phyloP scores from a whole-genome alignment of 1,284 basidiomycete species.

The Papiliotrema flavescens region DNA sequence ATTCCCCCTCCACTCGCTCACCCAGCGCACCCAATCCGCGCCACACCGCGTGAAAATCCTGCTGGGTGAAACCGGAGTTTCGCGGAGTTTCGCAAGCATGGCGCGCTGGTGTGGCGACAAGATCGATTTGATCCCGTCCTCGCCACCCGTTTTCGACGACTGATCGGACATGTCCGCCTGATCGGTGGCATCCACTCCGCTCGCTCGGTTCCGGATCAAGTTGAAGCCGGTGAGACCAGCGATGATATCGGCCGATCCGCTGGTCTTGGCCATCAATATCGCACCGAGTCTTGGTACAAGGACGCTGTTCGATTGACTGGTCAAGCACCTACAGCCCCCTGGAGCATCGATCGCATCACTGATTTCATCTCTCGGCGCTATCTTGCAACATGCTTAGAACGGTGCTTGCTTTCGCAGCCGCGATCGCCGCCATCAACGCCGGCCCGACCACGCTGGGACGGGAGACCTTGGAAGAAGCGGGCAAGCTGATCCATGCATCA shows the following conservation, averaged over 20 bases:
- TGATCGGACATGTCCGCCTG: not conserved
- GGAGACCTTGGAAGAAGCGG: constrained; percentile 22
- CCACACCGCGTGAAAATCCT: not conserved
- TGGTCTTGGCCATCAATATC: not conserved
- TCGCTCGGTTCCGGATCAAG: no score
- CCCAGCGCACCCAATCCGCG: no score
- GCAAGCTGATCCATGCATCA: constrained; percentile 2
- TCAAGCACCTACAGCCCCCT: not conserved
- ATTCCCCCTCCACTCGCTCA: no score
- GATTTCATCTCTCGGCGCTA: no score
- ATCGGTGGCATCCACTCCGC: not conserved
- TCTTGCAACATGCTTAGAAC: no score
- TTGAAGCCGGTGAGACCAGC: not conserved
- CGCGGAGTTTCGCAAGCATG: constrained; percentile 11
- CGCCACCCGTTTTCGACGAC: not conserved
- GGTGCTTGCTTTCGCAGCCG: not conserved
- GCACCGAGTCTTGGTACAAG: not conserved
- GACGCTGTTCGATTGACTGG: not conserved
- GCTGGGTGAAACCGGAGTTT: constrained; percentile 7
- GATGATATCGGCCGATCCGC: not conserved
- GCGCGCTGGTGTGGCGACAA: no score
- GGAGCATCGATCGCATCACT: no score
- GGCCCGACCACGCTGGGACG: not conserved
- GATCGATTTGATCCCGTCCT: no score
- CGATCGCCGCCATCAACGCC: not conserved